Evolutionary conservation across 169 alveolate genomes (phyloP).

Genomic region (Plasmodium knowlesi): DNA sequence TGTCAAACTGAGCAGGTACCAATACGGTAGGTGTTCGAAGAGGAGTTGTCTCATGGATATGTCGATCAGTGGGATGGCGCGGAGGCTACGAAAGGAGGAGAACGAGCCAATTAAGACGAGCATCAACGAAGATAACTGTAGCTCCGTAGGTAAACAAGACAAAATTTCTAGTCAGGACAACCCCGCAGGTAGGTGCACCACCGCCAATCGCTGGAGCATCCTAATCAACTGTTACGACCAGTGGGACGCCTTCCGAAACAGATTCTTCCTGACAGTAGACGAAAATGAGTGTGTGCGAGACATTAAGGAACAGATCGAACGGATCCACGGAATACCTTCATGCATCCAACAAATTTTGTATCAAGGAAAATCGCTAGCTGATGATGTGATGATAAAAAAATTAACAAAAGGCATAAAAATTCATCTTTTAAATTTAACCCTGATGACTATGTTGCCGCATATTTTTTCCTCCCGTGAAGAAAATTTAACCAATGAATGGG

Average conservation of each 20-base stretch:
- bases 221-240: slow-evolving; percentile 45
- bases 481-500: neutral
- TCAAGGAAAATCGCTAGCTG: slow-evolving; percentile 17
- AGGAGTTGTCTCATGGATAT: neutral
- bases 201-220: neutral
- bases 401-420: slow-evolving; percentile 45
- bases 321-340: slow-evolving; percentile 48
- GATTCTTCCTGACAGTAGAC: slow-evolving; percentile 8
- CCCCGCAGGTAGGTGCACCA: neutral
- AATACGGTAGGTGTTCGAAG: neutral
- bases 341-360: slow-evolving; percentile 39
- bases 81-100: neutral
- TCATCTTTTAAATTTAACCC: slow-evolving; percentile 32
- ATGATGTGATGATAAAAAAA: slow-evolving; percentile 11
- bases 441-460: slow-evolving; percentile 47
- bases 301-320: slow-evolving; percentile 43
- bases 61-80: neutral
- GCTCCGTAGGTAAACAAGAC: neutral
- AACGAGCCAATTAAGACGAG: neutral
- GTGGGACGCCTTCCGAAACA: slow-evolving; percentile 11
- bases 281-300: slow-evolving; percentile 22
- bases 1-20: neutral
- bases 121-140: neutral
- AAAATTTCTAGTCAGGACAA: neutral
- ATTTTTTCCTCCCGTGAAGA: slow-evolving; percentile 19